These are phyloP conservation scores for Sugiyamaella americana DNA, from an alignment of 805 yeast genomes.

Conservation along the genomic window DNA sequence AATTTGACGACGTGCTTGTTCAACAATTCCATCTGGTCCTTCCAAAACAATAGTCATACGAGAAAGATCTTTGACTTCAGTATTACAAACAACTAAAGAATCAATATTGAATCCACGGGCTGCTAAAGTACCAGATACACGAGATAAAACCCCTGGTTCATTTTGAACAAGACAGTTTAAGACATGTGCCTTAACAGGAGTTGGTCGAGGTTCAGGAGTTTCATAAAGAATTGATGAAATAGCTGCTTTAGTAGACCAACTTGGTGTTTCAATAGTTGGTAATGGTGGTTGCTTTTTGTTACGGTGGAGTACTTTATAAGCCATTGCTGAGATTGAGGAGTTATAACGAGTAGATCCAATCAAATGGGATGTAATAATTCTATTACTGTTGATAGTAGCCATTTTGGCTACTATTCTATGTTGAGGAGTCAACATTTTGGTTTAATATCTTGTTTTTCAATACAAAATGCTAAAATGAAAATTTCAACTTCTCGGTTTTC, in stretches of 20 bases:
- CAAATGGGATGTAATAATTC: neutral
- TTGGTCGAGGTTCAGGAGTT: conserved; percentile 55
- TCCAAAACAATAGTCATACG: conserved; percentile 94
- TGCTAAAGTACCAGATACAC: conserved; percentile 91
- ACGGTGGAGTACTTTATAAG: conserved; percentile 87
- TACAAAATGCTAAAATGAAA: too few relatives aligned
- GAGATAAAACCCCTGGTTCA: conserved; percentile 95
- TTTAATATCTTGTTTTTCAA: too few relatives aligned
- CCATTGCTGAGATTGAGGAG: conserved; percentile 82
- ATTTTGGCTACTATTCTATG: neutral
- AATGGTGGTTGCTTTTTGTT: conserved; percentile 82
- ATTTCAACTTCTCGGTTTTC: too few relatives aligned
- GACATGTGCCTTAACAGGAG: conserved; percentile 78
- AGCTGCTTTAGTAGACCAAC: conserved; percentile 94
- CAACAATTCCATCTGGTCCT: conserved; percentile 94
- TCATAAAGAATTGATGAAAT: conserved; percentile 93
- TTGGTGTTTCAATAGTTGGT: conserved; percentile 89
- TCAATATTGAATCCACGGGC: conserved; percentile 98
- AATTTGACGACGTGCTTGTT: conserved; percentile 96
- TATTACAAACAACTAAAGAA: conserved; percentile 91
- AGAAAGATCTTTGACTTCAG: conserved; percentile 90
- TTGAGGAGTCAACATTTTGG: neutral
- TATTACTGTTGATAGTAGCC: neutral
- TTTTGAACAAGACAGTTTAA: conserved; percentile 95
- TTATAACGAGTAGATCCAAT: conserved; percentile 6